phyloP scores from a whole-genome alignment of 495 filamentous ascomycete species.

The Trichocladium antarcticum region DNA sequence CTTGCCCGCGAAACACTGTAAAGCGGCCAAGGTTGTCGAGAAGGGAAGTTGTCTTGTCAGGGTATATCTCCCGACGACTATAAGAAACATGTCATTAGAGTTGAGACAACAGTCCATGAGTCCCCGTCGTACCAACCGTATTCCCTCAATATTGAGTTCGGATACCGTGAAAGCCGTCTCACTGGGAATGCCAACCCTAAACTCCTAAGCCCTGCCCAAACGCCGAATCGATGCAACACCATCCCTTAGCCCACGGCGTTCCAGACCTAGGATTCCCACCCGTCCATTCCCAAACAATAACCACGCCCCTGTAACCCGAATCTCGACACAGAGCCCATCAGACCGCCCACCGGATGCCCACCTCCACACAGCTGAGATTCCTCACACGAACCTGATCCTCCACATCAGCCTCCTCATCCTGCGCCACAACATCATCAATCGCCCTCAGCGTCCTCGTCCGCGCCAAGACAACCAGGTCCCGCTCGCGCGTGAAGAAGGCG shows the following conservation, averaged over 20 bases:
- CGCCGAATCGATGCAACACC: background rate
- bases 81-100: too few species aligned
- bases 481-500: constrained; percentile 50
- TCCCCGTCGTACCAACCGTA: too few species aligned
- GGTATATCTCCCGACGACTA: too few species aligned
- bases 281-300: background rate
- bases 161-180: too few species aligned
- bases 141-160: too few species aligned
- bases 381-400: constrained; percentile 52
- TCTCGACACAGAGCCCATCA: background rate
- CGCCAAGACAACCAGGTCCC: constrained; percentile 45
- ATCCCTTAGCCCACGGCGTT: background rate
- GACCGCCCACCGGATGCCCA: constrained; percentile 18
- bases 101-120: too few species aligned
- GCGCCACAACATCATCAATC: constrained; percentile 55
- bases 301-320: background rate
- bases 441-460: constrained; percentile 55
- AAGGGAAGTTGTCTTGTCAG: too few species aligned
- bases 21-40: too few species aligned
- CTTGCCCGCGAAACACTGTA: too few species aligned
- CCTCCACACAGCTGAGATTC: constrained; percentile 29
- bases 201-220: background rate
- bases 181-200: too few species aligned
- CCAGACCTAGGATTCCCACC: background rate
- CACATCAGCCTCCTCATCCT: constrained; percentile 37